Percentiles rank a stretch among this genome's conserved stretches.
phyloP scores from a whole-genome alignment of 768 basidiomycete species.

The Clitopilus passeckerianus region DNA sequence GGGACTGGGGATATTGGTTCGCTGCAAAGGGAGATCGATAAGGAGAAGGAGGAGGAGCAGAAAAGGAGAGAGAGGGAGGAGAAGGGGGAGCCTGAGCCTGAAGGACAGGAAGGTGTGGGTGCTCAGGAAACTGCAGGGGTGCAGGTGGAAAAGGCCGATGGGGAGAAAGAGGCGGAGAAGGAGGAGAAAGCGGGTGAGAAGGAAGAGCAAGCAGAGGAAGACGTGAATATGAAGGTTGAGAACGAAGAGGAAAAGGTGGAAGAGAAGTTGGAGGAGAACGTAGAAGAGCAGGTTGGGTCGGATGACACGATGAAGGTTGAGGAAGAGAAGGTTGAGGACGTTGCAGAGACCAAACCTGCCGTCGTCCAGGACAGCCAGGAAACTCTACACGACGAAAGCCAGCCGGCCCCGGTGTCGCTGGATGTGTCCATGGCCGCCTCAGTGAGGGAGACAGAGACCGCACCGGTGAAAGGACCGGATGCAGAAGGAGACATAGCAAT shows the following conservation, averaged over 20 bases:
- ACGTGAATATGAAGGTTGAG: constrained; percentile 13
- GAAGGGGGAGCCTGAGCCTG: constrained; percentile 12
- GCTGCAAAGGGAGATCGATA: constrained; percentile 47
- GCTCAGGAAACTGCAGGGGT: too few species aligned
- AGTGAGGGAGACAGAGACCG: too few species aligned
- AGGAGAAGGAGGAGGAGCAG: constrained; percentile 37
- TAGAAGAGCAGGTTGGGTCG: constrained; percentile 15
- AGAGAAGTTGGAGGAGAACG: constrained; percentile 26
- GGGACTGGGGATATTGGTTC: constrained; percentile 69
- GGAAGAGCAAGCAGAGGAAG: constrained; percentile 16
- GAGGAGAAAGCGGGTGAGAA: constrained; percentile 27
- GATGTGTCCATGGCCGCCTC: neutral
- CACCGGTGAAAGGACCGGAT: too few species aligned
- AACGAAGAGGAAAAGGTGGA: constrained; percentile 2
- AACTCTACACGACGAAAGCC: neutral
- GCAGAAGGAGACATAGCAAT: too few species aligned
- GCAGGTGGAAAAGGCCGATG: constrained; percentile 6
- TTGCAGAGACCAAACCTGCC: neutral
- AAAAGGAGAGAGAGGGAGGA: constrained; percentile 33
- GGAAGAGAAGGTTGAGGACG: neutral
- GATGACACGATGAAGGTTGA: constrained; percentile 13
- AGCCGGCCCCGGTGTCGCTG: neutral
- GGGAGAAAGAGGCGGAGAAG: constrained; percentile 20
- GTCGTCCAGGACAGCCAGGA: too few species aligned
- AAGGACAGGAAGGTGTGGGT: constrained; percentile 11